These are phyloP conservation scores for Diaporthe longicolla DNA, from an alignment of 2,329 filamentous ascomycete species.

Conservation along the genomic window DNA sequence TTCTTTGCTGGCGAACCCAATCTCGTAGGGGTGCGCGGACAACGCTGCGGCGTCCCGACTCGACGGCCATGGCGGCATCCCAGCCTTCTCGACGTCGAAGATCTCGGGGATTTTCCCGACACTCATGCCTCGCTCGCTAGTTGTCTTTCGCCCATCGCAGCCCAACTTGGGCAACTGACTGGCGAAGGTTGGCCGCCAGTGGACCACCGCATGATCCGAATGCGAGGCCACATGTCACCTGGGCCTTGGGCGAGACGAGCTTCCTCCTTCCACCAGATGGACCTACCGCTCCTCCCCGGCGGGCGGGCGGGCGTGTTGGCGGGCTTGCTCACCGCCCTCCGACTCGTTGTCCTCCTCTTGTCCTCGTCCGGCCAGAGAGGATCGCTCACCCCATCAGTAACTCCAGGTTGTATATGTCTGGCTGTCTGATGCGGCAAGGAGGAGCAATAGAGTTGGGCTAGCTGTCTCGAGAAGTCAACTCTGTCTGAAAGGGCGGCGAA, in stretches of 20 bases:
- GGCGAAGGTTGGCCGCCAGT: background rate
- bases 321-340: conserved; percentile 1
- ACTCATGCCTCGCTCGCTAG: conserved; percentile 2
- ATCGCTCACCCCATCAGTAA: background rate
- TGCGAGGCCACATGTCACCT: conserved; percentile 29
- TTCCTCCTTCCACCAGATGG: conserved; percentile 8
- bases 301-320: background rate
- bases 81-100: conserved; percentile 23
- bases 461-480: conserved; percentile 24
- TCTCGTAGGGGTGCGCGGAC: conserved; percentile 22
- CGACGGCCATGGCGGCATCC: conserved; percentile 21
- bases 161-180: conserved; percentile 9
- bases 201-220: conserved; percentile 27
- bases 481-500: conserved; percentile 3
- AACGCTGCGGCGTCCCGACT: conserved; percentile 25
- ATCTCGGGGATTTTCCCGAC: conserved; percentile 37
- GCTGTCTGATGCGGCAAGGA: background rate
- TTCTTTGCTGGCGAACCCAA: conserved; percentile 8
- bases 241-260: background rate
- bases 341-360: background rate
- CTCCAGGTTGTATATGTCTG: background rate
- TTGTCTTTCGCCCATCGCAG: background rate
- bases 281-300: background rate
- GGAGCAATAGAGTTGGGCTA: conserved; percentile 27
- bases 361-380: background rate